These are phyloP conservation scores for Tolypocladium sp. DNA, from an alignment of 2,329 filamentous ascomycete species.

Conservation along the genomic window DNA sequence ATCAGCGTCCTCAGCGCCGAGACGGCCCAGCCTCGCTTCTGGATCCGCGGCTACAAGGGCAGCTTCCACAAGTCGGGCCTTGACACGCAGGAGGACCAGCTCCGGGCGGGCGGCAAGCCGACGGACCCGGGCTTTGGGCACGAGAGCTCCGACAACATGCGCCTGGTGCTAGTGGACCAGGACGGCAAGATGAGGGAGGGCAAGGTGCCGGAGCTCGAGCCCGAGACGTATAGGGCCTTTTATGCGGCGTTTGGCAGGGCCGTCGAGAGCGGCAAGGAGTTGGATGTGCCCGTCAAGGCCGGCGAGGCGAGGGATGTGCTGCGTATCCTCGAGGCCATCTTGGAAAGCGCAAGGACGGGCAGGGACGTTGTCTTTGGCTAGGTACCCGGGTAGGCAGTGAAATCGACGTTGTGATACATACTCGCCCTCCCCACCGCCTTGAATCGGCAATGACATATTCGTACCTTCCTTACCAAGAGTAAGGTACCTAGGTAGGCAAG, in stretches of 20 bases:
- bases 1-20: conserved; percentile 62
- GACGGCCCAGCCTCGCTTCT: conserved; percentile 61
- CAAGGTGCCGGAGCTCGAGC: conserved; percentile 48
- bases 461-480: not conserved
- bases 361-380: conserved; percentile 30
- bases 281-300: conserved; percentile 43
- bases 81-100: conserved; percentile 68
- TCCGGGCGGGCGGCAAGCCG: conserved; percentile 53
- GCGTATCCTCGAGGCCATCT: conserved; percentile 40
- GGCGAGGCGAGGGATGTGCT: conserved; percentile 44
- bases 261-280: conserved; percentile 35
- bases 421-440: not conserved
- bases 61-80: conserved; percentile 64
- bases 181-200: conserved; percentile 41
- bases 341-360: conserved; percentile 39
- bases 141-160: conserved; percentile 52
- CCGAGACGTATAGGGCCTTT: conserved; percentile 59
- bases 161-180: conserved; percentile 43
- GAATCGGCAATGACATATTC: not conserved
- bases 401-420: not conserved
- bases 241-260: conserved; percentile 48
- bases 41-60: conserved; percentile 66
- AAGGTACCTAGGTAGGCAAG: not conserved
- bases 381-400: not conserved
- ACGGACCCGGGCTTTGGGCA: conserved; percentile 55